phyloP scores from a whole-genome alignment of 228 moss, liverwort and hornwort species.

The Sphagnum magellanicum region DNA sequence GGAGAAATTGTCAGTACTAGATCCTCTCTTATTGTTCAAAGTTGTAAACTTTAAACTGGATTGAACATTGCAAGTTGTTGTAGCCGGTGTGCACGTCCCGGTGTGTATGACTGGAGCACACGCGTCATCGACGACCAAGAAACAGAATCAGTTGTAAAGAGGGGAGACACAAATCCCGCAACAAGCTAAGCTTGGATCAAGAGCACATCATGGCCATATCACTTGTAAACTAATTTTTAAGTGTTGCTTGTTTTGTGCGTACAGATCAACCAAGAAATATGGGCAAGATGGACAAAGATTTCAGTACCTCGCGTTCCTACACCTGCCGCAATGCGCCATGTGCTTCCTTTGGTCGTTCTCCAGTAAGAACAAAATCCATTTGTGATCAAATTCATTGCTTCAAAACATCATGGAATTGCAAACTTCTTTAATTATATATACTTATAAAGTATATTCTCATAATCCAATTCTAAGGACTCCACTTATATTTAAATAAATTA shows the following conservation, averaged over 20 bases:
- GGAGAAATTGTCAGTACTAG: constrained; percentile 35
- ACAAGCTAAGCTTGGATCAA: background rate
- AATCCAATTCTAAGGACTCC: too few relatives aligned
- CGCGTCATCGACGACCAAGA: background rate
- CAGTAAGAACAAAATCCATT: constrained; percentile 31
- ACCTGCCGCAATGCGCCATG: constrained; percentile 60
- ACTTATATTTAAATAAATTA: too few relatives aligned
- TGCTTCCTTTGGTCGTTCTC: constrained; percentile 80
- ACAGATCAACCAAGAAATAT: constrained; percentile 81
- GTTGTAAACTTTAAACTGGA: background rate
- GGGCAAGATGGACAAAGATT: constrained; percentile 63
- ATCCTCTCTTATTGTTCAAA: background rate
- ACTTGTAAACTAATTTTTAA: background rate
- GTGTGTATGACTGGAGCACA: background rate
- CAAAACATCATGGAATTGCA: background rate
- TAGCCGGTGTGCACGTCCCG: background rate
- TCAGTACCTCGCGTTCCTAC: constrained; percentile 74
- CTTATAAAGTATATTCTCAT: too few relatives aligned
- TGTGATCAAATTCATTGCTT: background rate
- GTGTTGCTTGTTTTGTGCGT: background rate
- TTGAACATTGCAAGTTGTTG: background rate
- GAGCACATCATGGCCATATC: too few relatives aligned
- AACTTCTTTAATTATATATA: background rate
- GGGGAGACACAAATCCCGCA: background rate
- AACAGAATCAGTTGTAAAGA: background rate